Evolutionary conservation across 768 basidiomycete species (phyloP).

Genomic region (Leucosporidium creatinivorum): DNA sequence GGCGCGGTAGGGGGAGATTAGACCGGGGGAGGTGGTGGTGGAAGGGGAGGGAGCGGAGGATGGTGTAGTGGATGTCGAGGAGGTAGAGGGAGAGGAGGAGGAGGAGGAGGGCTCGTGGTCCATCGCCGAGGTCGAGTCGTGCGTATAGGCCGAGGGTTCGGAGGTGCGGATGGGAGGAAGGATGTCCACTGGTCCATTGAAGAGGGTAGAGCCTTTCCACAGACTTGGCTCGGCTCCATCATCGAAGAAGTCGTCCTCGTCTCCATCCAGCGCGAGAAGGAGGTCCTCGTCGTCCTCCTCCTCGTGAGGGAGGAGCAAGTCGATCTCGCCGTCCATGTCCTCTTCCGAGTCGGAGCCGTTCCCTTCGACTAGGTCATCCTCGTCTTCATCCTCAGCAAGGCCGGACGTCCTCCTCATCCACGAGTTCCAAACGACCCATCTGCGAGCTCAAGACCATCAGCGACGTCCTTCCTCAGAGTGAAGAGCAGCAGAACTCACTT

Average conservation of each 20-base stretch:
- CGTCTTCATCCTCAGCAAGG: not conserved
- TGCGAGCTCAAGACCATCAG: not conserved
- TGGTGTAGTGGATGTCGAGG: not conserved
- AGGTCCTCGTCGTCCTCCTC: not conserved
- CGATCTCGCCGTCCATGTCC: not conserved
- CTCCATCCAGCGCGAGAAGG: not conserved
- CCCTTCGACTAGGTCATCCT: not conserved
- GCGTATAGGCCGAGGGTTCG: not conserved
- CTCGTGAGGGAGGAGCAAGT: not conserved
- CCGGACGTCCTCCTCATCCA: not conserved
- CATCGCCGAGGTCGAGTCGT: not conserved
- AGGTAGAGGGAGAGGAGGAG: not conserved
- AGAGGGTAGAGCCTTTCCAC: too few species aligned
- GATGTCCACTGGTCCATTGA: too few species aligned
- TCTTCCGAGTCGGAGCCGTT: not conserved
- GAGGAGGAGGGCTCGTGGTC: not conserved
- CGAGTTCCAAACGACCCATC: slow-evolving; percentile 7
- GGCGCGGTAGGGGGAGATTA: too few species aligned
- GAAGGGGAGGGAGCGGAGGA: not conserved
- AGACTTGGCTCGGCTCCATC: too few species aligned
- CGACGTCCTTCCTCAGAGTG: not conserved
- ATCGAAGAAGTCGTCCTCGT: too few species aligned
- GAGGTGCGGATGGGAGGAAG: not conserved
- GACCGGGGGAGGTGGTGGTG: too few species aligned
- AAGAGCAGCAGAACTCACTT: not conserved